Evolutionary conservation across 768 basidiomycete genomes (phyloP), one percentile per base, ranked within the genome.

Genomic region (Phlebiopsis flavidoalba): DNA sequence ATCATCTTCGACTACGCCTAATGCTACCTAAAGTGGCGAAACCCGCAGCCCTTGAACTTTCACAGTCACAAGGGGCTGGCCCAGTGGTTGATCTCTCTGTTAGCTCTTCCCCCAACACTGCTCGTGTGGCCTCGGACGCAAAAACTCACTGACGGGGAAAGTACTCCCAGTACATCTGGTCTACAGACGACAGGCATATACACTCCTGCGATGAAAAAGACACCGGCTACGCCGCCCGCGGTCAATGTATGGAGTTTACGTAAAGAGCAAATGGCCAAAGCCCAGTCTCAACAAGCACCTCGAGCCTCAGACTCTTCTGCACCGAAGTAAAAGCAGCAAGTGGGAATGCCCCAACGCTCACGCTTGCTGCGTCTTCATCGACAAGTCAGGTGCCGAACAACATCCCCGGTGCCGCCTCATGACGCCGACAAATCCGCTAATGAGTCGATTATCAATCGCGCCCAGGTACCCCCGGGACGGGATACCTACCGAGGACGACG

Each of bases 181-280:
- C 17, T 40, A n/a, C 22, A 35, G 61, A 51, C 22, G 21, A 21
- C 49, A 24, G 54, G 68, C 37, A 63, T 70, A 55, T 71, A 31
- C 26, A 31, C 72, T 33, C 65, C 72, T 21, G 65, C 64, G 37
- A 69, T 65, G 31, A 60, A 66, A 10, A 37, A 61, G 63, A 72
- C 62, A 35, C 56, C 64, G 45, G 50, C 64, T 31, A 51, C 58
- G 22, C 59, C 65, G 26, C 71, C 73, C 47, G 53, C 67, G 22
- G 68, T 66, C 14, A 81, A 80, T 63, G 74, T 80, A 14, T 80
- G 80, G 79, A 72, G 69, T 51, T 69, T 71, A 55, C 76, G 79
- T 59, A 80, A 67, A 57, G 76, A 78, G 53, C 73, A 80, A 53
- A 75, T 53, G 52, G 52, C 52, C 21, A 31, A 51, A 19, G 40